Evolutionary conservation across 106 monocot genomes (phyloP), one percentile per base, ranked within the genome.

Genomic region (Chionographis japonica): DNA sequence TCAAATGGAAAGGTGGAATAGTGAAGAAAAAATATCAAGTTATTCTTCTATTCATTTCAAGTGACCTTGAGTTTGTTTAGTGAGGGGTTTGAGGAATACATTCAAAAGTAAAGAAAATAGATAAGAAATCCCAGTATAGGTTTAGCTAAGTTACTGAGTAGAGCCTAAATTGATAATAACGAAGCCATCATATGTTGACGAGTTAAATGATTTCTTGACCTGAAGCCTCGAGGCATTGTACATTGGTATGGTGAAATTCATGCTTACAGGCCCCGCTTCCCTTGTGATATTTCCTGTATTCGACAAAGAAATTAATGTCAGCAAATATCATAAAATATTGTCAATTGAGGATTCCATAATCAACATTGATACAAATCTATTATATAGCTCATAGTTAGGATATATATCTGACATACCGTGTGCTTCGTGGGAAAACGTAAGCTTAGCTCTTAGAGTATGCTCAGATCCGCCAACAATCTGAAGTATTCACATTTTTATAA

Each of bases 391-490:
- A 12, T 69, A 68, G 3, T 36, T 50, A 27, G 27, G 27, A 38
- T 40, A 6, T 12, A n/a, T 51, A 54, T 52, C 43, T 9, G 38
- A 65, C 50, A 66, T 97, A 97, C 97, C 97, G 71, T 97, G 97
- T 67, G 82, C 80, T 67, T 97, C 97, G 53, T 84, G 84, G 12
- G 89, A 77, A 91, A 92, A 97, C 58, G 92, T 92, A 56, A 97
- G 92, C 66, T 88, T 93, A 64, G 92, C 92, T 16, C 92, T 86
- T 60, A 93, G 73, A 36, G 92, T 93, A 66, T 93, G 97, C 58
- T 97, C 97, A 65, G 89, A 77, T 8, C 97, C 97, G 69, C 97
- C 97, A 63, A 97, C 97, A 80, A 97, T 92, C 97, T 97, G 76
- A 61, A 61, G 54, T 39, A 61, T 46, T 62, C 37, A n/a, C 37